These are phyloP conservation scores for Mucor sp. DNA, from an alignment of 371 early-diverging fungal genomes.

Conservation along the genomic window DNA sequence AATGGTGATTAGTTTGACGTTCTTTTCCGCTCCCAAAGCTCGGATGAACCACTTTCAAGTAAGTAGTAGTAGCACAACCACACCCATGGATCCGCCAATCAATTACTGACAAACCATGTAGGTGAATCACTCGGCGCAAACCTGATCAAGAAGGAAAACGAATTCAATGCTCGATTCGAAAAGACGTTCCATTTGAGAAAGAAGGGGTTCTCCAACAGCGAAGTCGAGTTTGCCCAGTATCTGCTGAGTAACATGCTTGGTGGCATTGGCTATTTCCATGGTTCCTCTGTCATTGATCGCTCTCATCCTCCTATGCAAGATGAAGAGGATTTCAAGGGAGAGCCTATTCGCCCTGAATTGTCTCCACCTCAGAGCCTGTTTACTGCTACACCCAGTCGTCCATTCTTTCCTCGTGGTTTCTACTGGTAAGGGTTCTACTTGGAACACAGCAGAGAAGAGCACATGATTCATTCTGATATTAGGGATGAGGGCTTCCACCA, in stretches of 20 bases:
- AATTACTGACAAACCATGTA: not conserved
- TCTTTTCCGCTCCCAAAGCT: slow-evolving; percentile 51
- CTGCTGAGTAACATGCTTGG: slow-evolving; percentile 86
- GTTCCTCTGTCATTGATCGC: slow-evolving; percentile 51
- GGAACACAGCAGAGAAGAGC: too few species aligned
- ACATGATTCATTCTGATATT: not conserved
- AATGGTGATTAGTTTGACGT: slow-evolving; percentile 56
- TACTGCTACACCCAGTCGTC: slow-evolving; percentile 86
- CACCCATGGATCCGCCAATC: too few species aligned
- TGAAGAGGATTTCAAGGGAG: slow-evolving; percentile 58
- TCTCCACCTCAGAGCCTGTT: slow-evolving; percentile 75
- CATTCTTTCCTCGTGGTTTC: slow-evolving; percentile 96
- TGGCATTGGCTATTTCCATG: slow-evolving; percentile 83
- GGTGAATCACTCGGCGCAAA: slow-evolving; percentile 27
- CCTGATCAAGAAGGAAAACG: slow-evolving; percentile 26
- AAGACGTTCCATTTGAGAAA: slow-evolving; percentile 63
- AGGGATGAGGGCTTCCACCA: slow-evolving; percentile 97
- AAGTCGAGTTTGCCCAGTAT: slow-evolving; percentile 75
- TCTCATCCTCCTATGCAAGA: slow-evolving; percentile 47
- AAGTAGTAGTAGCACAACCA: slow-evolving; percentile 7
- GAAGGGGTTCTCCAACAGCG: slow-evolving; percentile 62
- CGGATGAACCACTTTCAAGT: slow-evolving; percentile 31
- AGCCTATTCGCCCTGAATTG: slow-evolving; percentile 56
- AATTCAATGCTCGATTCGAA: slow-evolving; percentile 81
- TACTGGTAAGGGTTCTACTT: slow-evolving; percentile 62